Conservation (phyloP, 177 flowering plant species). For the Vitis hybrid region DNA sequence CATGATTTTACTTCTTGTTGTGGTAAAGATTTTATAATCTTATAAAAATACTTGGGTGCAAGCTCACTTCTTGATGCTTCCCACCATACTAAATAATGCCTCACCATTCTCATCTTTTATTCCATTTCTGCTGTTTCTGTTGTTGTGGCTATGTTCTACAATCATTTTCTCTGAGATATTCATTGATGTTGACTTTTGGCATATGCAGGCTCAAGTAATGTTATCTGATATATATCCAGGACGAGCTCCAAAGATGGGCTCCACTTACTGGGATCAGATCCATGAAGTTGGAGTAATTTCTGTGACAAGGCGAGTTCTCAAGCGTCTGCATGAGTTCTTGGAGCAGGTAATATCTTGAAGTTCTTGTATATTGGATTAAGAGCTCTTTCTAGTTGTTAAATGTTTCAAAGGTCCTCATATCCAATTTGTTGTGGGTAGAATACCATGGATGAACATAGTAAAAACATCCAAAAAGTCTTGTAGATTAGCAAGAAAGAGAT, state of each 20-base stretch:
- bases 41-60: too few species aligned
- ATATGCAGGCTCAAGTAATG: slow-evolving; percentile 84
- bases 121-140: background rate
- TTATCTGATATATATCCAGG: slow-evolving; percentile 98
- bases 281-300: slow-evolving; percentile 83
- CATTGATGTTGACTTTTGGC: slow-evolving; percentile 2
- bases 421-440: too few species aligned
- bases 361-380: background rate
- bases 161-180: background rate
- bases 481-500: too few species aligned
- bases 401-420: too few species aligned
- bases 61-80: too few species aligned
- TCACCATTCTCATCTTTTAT: too few species aligned
- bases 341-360: slow-evolving; percentile 60
- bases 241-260: slow-evolving; percentile 78
- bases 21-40: too few species aligned
- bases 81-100: too few species aligned
- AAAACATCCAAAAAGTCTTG: too few species aligned
- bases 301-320: slow-evolving; percentile 76
- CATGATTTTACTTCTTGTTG: too few species aligned
- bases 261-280: slow-evolving; percentile 95
- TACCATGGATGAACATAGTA: too few species aligned
- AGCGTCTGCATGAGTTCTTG: slow-evolving; percentile 70
- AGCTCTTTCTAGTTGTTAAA: background rate
- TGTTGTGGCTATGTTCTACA: background rate